A percentile compares a stretch with the other conserved stretches of the same genome.
phyloP scores from a whole-genome alignment of 2,329 filamentous ascomycete species.

The Zasmidium citrigriseum region DNA sequence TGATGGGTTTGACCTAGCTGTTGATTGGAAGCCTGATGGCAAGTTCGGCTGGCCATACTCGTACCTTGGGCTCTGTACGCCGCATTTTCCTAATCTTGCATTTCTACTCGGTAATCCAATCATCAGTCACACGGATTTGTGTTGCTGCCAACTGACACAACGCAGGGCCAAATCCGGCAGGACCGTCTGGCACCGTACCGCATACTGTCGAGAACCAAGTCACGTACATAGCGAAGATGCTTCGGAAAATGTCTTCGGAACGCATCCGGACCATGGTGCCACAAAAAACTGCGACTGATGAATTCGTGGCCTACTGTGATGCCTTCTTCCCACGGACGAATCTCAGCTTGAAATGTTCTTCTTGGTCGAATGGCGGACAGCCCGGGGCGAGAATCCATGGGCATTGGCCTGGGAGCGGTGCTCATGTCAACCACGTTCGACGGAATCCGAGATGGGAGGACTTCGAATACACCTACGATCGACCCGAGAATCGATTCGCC shows the following conservation, averaged over 20 bases:
- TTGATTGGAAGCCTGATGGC: slow-evolving; percentile 38
- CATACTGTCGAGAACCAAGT: slow-evolving; percentile 67
- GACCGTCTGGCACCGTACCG: slow-evolving; percentile 21
- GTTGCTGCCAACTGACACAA: neutral
- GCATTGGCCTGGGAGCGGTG: slow-evolving; percentile 68
- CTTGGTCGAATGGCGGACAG: slow-evolving; percentile 70
- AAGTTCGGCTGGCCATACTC: slow-evolving; percentile 32
- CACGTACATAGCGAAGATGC: slow-evolving; percentile 64
- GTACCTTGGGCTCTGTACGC: slow-evolving; percentile 23
- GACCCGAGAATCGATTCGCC: slow-evolving; percentile 53
- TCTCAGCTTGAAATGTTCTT: slow-evolving; percentile 64
- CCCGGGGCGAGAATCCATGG: slow-evolving; percentile 67
- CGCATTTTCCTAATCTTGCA: slow-evolving; percentile 26
- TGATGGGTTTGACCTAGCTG: slow-evolving; percentile 24
- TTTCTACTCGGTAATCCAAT: slow-evolving; percentile 27
- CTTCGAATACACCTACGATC: slow-evolving; percentile 55
- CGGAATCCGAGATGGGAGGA: slow-evolving; percentile 61
- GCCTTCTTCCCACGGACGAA: slow-evolving; percentile 55
- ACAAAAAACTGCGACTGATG: slow-evolving; percentile 56
- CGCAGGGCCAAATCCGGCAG: slow-evolving; percentile 23
- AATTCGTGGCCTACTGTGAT: slow-evolving; percentile 37
- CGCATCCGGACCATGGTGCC: slow-evolving; percentile 65
- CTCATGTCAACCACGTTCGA: slow-evolving; percentile 60
- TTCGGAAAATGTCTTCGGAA: slow-evolving; percentile 67
- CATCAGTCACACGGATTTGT: no score